Conservation (phyloP, 2,329 filamentous ascomycete species). For the Epichloe sp. region DNA sequence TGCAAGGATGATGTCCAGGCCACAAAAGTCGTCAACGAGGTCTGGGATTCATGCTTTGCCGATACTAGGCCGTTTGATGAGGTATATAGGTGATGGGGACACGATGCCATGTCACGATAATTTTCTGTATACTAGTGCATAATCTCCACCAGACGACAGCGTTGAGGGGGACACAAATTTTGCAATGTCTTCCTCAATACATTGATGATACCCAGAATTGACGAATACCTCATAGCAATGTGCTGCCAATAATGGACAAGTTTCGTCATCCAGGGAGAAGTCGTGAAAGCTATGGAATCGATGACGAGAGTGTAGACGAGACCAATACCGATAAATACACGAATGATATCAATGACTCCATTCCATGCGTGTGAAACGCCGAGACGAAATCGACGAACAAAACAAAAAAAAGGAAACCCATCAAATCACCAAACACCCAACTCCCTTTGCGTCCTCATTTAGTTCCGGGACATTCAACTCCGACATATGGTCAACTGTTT, state of each 20-base stretch:
- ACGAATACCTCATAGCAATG: background rate
- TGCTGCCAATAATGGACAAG: background rate
- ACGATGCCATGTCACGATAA: background rate
- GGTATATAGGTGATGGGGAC: conserved; percentile 57
- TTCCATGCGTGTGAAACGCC: conserved; percentile 16
- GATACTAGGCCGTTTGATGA: conserved; percentile 96
- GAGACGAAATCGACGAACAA: background rate
- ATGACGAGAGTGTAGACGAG: background rate
- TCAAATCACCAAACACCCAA: conserved; percentile 6
- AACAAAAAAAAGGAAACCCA: background rate
- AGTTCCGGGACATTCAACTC: conserved; percentile 3
- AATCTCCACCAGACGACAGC: background rate
- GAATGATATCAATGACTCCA: conserved; percentile 13
- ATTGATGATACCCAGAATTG: conserved; percentile 1
- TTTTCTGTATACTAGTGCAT: conserved; percentile 4
- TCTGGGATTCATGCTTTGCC: conserved; percentile 95
- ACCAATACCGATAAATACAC: conserved; percentile 1
- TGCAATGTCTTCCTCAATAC: background rate
- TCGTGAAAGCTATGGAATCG: background rate
- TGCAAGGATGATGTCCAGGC: conserved; percentile 83
- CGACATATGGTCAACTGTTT: conserved; percentile 5
- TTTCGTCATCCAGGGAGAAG: background rate
- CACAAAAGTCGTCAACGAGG: conserved; percentile 78
- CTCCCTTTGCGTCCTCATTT: conserved; percentile 2
- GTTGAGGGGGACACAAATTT: background rate